phyloP scores from a whole-genome alignment of 305 asterid species.

The Nicotiana rustica region DNA sequence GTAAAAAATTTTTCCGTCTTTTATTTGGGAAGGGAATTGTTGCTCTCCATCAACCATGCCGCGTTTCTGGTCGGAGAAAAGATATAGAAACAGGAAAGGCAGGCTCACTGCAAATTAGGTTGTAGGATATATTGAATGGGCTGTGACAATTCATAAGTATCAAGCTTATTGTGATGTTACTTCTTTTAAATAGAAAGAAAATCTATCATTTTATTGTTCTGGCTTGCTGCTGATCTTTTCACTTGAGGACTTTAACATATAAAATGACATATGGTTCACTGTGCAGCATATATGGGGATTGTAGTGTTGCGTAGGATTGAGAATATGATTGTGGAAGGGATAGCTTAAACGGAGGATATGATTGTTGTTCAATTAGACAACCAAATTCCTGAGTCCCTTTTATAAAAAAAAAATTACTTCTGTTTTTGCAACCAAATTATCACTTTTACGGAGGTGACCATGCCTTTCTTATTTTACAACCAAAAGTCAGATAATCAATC shows the following conservation, averaged over 20 bases:
- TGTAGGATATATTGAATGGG: neutral
- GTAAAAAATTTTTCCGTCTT: slow-evolving; percentile 41
- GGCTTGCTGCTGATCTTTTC: neutral
- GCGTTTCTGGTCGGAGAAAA: slow-evolving; percentile 1
- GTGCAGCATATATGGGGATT: neutral
- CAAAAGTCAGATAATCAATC: neutral
- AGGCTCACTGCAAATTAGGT: neutral
- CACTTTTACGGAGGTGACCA: neutral
- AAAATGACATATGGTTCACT: neutral
- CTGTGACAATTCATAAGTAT: neutral
- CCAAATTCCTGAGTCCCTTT: neutral
- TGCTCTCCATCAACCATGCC: neutral
- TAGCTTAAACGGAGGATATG: slow-evolving; percentile 14
- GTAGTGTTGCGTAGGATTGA: neutral
- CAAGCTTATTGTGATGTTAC: neutral
- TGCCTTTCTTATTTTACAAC: neutral
- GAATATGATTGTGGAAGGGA: neutral
- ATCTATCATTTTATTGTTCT: neutral
- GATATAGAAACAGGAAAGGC: slow-evolving; percentile 20
- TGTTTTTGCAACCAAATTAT: neutral
- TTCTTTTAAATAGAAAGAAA: neutral
- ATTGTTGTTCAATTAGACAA: neutral
- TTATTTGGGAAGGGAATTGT: neutral
- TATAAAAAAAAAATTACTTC: neutral
- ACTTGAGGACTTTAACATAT: neutral